Evolutionary conservation across 1,284 basidiomycete species (phyloP).

Genomic region (Dichomitus squalens): DNA sequence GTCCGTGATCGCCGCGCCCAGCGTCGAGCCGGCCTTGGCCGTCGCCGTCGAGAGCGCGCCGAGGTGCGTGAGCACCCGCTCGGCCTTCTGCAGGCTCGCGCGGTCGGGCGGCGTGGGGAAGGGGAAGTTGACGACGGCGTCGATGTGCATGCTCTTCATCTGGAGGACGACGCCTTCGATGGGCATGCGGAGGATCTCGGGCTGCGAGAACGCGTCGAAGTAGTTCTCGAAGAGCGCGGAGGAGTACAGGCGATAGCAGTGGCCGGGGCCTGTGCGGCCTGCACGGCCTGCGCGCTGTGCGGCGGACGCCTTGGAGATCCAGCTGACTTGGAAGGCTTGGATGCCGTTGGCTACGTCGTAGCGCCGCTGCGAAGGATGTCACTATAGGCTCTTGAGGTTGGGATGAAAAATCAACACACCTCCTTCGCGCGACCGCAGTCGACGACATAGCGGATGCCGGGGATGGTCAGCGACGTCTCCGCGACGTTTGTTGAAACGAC

Average conservation of each 20-base stretch:
- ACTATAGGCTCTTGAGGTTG: not conserved
- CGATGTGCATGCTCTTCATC: constrained; percentile 99
- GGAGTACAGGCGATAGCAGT: constrained; percentile 78
- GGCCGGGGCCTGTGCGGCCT: constrained; percentile 77
- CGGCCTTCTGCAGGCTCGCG: constrained; percentile 78
- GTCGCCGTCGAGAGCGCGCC: constrained; percentile 70
- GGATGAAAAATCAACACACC: constrained; percentile 33
- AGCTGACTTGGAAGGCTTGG: constrained; percentile 72
- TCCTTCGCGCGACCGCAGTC: constrained; percentile 85
- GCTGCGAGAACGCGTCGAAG: constrained; percentile 85
- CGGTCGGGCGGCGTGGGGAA: constrained; percentile 97
- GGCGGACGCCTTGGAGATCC: constrained; percentile 80
- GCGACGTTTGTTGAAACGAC: constrained; percentile 81
- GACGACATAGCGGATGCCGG: constrained; percentile 76
- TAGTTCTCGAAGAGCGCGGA: constrained; percentile 88
- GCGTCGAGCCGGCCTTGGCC: constrained; percentile 33
- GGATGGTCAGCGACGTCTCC: constrained; percentile 80
- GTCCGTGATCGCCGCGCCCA: constrained; percentile 78
- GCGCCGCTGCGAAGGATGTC: constrained; percentile 40
- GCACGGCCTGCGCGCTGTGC: constrained; percentile 76
- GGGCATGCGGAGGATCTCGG: constrained; percentile 95
- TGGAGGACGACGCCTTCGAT: constrained; percentile 97
- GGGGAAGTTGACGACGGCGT: constrained; percentile 95
- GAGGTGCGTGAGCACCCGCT: constrained; percentile 79
- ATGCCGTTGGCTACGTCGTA: constrained; percentile 66